Evolutionary conservation across 2,329 filamentous ascomycete genomes (phyloP), one percentile per base, ranked within the genome.

Genomic region (Trichophyton mentagrophytes): DNA sequence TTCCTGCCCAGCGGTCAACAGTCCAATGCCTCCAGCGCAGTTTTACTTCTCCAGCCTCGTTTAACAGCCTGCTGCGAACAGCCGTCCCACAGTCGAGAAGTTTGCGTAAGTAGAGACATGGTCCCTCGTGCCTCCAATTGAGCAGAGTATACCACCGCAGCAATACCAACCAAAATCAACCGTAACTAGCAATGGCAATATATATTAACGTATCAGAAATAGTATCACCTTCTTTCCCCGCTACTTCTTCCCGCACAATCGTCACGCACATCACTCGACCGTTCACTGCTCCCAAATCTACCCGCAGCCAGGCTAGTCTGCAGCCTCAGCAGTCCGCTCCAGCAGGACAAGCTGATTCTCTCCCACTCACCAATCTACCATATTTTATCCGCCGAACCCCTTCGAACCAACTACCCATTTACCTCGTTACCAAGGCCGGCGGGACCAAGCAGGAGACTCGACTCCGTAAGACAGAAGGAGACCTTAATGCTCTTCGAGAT

Each of bases 381-480:
- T 96, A 90, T 77, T 80, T 85, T 67, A 80, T 97, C 65, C 78
- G 79, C 58, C 86, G 90, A 64, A 92, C 89, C 2, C 76, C 79
- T 1, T 85, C 82, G 42, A 82, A 84, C 56, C 84, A 89, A 65
- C 77, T 93, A 2, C 85, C 89, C 25, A 82, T 97, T 51, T 99
- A 97, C 76, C 78, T 85, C 15, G 79, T 84, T 65, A 78, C 76
- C 65, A 91, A 89, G 76, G 80, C 84, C 11, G 90, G 90, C 59
- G 89, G 89, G 13, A 93, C 88, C 65, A 79, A 85, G 69, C 83
- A 85, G 67, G 75, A 88, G 68, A 95, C 92, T 3, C 74, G 83
- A 61, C 76, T 99, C 61, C 87, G 90, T 72, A 90, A 88, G 74
- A 81, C 92, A 57, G 84, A 89, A 61, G 93, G 93, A 15, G 82